Conservation (phyloP, 345 rosid species). For the Ricinus communis region DNA sequence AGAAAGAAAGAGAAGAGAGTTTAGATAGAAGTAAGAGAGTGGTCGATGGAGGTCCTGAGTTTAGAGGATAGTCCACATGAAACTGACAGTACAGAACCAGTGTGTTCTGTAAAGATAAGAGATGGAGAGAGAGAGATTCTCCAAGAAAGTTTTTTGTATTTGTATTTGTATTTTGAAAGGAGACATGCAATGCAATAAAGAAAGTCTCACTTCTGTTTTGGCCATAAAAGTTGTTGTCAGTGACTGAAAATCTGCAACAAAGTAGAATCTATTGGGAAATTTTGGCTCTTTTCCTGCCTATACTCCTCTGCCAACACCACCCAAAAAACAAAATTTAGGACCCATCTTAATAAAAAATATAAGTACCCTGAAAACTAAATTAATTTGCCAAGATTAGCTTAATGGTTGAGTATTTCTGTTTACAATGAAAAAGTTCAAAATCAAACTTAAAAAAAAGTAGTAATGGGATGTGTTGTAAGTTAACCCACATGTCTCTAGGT, state of each 20-base stretch:
- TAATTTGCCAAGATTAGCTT: too few relatives aligned
- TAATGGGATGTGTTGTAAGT: background rate
- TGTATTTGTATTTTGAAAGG: background rate
- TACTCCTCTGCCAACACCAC: background rate
- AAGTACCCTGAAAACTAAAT: background rate
- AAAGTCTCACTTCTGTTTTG: conserved; percentile 5
- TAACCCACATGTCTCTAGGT: too few relatives aligned
- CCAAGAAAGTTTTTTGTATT: background rate
- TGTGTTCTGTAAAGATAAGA: conserved; percentile 28
- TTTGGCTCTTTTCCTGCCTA: background rate
- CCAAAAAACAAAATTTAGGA: background rate
- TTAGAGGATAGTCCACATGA: conserved; percentile 41
- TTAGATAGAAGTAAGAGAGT: conserved; percentile 13
- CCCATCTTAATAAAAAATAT: background rate
- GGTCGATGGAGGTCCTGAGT: conserved; percentile 24
- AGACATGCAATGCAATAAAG: background rate
- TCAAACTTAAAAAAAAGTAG: background rate
- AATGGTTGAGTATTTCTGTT: too few relatives aligned
- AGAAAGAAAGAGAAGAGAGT: conserved; percentile 5
- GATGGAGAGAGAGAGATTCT: conserved; percentile 19
- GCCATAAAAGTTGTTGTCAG: conserved; percentile 15
- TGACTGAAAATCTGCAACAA: conserved; percentile 1
- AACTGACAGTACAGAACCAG: conserved; percentile 34
- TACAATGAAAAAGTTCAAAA: too few relatives aligned
- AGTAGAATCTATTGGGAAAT: background rate